Base-by-base conservation (phyloP, 495 filamentous ascomycete species). In the Aspergillus biplanus region DNA sequence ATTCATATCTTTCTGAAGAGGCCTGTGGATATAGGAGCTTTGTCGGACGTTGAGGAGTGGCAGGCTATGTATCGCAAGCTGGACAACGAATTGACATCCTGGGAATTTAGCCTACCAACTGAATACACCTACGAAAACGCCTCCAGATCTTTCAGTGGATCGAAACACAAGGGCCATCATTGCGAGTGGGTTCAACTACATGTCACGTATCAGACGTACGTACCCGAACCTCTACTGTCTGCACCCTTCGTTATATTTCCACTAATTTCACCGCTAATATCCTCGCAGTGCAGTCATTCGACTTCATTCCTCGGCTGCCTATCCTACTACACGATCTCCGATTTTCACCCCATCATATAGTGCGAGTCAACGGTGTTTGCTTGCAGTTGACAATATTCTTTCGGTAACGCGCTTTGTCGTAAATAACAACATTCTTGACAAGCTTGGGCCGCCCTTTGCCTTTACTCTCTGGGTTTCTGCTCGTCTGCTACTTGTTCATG, bases 391-490 rank as follows among this genome's bases (percentile, higher is more conserved):
- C 67, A 93, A 92, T 67, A 92, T 96, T 49, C 82, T 88, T 39
- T 89, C 88, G 0, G 82, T 96, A 1, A 88, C 88, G 35, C 86
- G 86, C 32, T 90, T 90, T 68, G 90, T 94, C 13, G 83, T 89
- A 34, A 82, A 84, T 42, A 87, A 92, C 65, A 84, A 84, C 64
- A 83, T 95, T 71, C 80, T 97, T 16, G 82, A 84, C 53, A 91
- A 92, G 67, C 86, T 97, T 13, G 92, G 92, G 0, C 91, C 92
- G 1, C 92, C 91, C 0, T 96, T 96, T 67, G 91, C 92, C 13
- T 97, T 96, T 71, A 91, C 91, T 2, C 79, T 97, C 35, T 97
- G 92, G 92, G 92, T 96, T 33, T 91, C 91, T n/a, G 91, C 92
- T 13, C 87, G 92, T 6, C 78, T 96, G 21, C 78, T 95, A 1